Base-by-base conservation (phyloP, 495 filamentous ascomycete species). In the Oidiodendron maius region DNA sequence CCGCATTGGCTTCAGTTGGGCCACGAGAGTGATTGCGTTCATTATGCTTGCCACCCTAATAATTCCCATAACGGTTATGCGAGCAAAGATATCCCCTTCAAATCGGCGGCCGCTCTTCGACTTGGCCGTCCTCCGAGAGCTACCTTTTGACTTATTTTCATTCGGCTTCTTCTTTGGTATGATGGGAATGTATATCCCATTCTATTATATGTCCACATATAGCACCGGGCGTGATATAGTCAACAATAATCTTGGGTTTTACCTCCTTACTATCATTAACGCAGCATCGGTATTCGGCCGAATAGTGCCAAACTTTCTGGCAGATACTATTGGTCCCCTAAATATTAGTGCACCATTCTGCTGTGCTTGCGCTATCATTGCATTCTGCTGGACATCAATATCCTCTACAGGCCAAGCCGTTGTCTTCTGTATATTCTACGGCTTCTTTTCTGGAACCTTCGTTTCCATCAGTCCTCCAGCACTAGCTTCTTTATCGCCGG, bases 221-320 rank as follows among this genome's bases (percentile, higher is more conserved):
- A 76, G 76, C 11, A 70, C 82, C 26, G 56, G 71, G 5, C 69
- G 68, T 1, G 56, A 63, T 0, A 72, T 84, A 46, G 70, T 75
- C 17, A 67, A 70, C 44, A 47, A 56, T 1, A 68, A 76, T 36
- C 69, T 87, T 0, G 78, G 75, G n/a, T 77, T 89, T 42, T 80
- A 82, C 55, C 59, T 91, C 13, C 71, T 94, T 16, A 67, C 89
- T 20, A 69, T 91, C 39, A 72, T 91, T 59, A 93, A 94, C 64
- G 82, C 79, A 17, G 66, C 81, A 23, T 83, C 86, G 2, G 21
- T 85, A 3, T 53, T 77, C 2, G 84, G 84, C 3, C 79, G 86
- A 0, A 40, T 91, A 2, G 44, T 88, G 12, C 81, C 84, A 1
- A 81, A 80, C 51, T 65, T 74, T 50, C 52, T 84, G 15, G 82